phyloP scores from a whole-genome alignment of 2,329 filamentous ascomycete species.

The Penicillium sp. region DNA sequence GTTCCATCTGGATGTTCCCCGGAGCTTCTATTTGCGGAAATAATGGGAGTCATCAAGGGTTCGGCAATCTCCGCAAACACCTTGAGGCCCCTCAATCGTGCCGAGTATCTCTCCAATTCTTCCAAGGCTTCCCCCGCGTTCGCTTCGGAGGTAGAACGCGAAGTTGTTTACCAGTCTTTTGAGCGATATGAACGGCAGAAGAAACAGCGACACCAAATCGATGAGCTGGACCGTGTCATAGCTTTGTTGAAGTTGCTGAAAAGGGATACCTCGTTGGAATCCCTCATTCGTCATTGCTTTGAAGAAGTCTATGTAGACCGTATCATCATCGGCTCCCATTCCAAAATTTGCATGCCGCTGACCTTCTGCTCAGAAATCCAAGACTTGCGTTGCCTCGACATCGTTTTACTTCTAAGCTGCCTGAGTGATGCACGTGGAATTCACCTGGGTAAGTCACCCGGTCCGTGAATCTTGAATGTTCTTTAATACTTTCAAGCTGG shows the following conservation, averaged over 20 bases:
- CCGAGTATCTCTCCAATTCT: slow-evolving; percentile 22
- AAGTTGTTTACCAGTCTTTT: slow-evolving; percentile 25
- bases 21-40: slow-evolving; percentile 29
- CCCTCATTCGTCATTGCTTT: slow-evolving; percentile 7
- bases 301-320: slow-evolving; percentile 16
- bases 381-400: slow-evolving; percentile 29
- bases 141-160: slow-evolving; percentile 12
- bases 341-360: background rate
- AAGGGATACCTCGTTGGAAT: background rate
- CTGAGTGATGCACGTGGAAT: slow-evolving; percentile 27
- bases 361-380: slow-evolving; percentile 27
- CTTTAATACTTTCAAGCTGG: slow-evolving; percentile 17
- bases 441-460: slow-evolving; percentile 22
- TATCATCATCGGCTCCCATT: background rate
- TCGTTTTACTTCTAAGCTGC: slow-evolving; percentile 27
- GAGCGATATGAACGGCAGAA: slow-evolving; percentile 26
- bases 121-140: slow-evolving; percentile 25
- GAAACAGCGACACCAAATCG: slow-evolving; percentile 12
- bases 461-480: background rate
- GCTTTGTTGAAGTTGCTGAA: slow-evolving; percentile 19
- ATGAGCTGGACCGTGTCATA: slow-evolving; percentile 22
- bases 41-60: slow-evolving; percentile 33
- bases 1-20: slow-evolving; percentile 16
- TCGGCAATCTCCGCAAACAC: slow-evolving; percentile 14
- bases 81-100: slow-evolving; percentile 16